Evolutionary conservation across 2,329 filamentous ascomycete genomes (phyloP), one percentile per base, ranked within the genome.

Genomic region (Achaetomium macrosporum): DNA sequence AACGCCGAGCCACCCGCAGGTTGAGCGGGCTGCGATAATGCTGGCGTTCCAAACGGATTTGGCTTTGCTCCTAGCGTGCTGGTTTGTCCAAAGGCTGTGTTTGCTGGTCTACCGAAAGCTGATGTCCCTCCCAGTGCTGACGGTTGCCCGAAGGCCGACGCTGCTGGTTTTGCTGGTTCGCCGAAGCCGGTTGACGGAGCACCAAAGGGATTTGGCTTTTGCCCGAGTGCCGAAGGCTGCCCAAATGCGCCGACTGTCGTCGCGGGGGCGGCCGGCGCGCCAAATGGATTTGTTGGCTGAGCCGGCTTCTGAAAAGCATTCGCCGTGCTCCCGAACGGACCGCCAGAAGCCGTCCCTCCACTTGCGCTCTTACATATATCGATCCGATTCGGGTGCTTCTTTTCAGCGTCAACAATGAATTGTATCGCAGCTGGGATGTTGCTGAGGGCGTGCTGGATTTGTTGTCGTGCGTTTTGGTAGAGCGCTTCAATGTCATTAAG

Each of bases 341-440:
- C 69, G n/a, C 71, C 57, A 0, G 54, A 13, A 68, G 37, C 42
- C 12, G 47, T 30, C 3, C 16, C 42, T n/a, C 72, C 68, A 36
- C 67, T 73, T 43, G 69, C 70, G 58, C 75, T 70, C 51, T 75
- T 71, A 66, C 78, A 80, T 17, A 84, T 74, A 59, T 91, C 87
- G 48, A 78, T 72, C 39, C 89, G 79, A 64, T 93, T 95, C 1
- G 88, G 88, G 62, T 90, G 88, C 39, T 82, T 79, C 49, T 87
- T 82, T 50, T 79, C 81, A 19, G 78, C 81, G 5, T 82, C 77
- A 10, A 84, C 64, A 13, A 93, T 72, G 64, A 85, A 93, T 50
- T 83, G 77, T 42, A 87, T 76, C 1, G 91, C 90, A 2, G 84
- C 87, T 55, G 85, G 77, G 10, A 88, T 67, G 62, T 95, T 85